phyloP scores from a whole-genome alignment of 495 filamentous ascomycete genomes.

The Xylaria intraflava region DNA sequence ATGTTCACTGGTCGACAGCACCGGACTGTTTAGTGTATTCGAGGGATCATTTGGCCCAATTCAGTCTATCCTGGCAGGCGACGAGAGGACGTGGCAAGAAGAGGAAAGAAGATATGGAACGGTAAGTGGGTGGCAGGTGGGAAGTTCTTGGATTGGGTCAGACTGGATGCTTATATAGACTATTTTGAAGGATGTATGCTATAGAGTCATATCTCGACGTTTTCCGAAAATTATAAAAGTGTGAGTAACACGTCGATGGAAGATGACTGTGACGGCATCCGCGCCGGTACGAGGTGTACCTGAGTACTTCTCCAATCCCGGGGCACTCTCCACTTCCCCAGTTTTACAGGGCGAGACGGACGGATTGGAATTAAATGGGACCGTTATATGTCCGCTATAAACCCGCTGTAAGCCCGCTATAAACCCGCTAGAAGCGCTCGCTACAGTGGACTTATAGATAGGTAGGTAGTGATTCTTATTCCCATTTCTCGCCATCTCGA shows the following conservation, averaged over 20 bases:
- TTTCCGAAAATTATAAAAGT: neutral
- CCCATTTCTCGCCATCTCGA: too few relatives aligned
- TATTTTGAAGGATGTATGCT: neutral
- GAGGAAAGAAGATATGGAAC: neutral
- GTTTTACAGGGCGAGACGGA: too few relatives aligned
- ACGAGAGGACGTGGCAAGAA: neutral
- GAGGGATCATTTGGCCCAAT: slow-evolving; percentile 20
- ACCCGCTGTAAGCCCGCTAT: too few relatives aligned
- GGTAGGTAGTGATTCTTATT: too few relatives aligned
- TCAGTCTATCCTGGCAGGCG: neutral
- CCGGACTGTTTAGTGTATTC: slow-evolving; percentile 18
- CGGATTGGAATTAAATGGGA: too few relatives aligned
- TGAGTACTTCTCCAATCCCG: too few relatives aligned
- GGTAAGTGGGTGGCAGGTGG: neutral
- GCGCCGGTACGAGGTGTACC: too few relatives aligned
- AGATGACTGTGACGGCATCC: slow-evolving; percentile 10
- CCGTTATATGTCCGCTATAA: slow-evolving; percentile 7
- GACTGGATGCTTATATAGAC: neutral
- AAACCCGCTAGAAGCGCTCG: too few relatives aligned
- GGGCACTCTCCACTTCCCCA: too few relatives aligned
- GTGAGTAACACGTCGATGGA: slow-evolving; percentile 2
- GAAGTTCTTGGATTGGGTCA: neutral
- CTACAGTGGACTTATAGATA: too few relatives aligned
- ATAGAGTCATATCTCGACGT: slow-evolving; percentile 3
- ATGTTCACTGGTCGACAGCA: slow-evolving; percentile 30